Base-by-base conservation (phyloP, 805 yeast species). In the Saccharomycopsis olivae region DNA sequence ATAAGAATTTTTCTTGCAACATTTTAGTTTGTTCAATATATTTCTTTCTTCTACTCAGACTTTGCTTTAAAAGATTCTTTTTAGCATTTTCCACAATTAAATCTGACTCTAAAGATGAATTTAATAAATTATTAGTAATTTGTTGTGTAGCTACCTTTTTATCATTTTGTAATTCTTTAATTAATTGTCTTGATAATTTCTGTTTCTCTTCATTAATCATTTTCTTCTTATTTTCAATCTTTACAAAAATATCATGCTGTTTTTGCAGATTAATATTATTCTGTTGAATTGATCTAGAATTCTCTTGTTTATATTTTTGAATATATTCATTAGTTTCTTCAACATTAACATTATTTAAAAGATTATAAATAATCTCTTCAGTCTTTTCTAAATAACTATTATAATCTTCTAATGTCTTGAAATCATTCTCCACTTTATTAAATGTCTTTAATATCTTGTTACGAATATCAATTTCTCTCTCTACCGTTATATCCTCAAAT, bases 391-490 rank as follows among this genome's bases (percentile, higher is more conserved):
- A 61, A 54, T 89, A 92, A 49, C 65, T 65, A 54, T 92, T 86
- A 60, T 68, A 88, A 21, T 68, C 81, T 3, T 68, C 64, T 17
- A 78, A 59, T 15, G 65, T 54, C 2, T 54, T 64, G 53, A 92
- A 92, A 50, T 86, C 94, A 29, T 75, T 76, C 49, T 75, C 73
- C 2, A 80, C 75, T 57, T 84, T 82, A 59, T 92, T 92, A 61
- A 80, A 88, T 6, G 88, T 78, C 40, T 69, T 68, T 50, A 71
- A 66, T 9, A 92, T 86, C 41, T 89, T 66, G 51, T 78, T 79
- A 38, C 99, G 69, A 15, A 88, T 75, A 58, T 92, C 97, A 29
- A 94, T 86, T 55, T 92, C 99, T 47, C 81, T 72, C 58, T 92
- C 99, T 2, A 92, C 94, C 5, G 59, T 66, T 29, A 92, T 72